These are phyloP conservation scores for Byssothecium circinans DNA, from an alignment of 2,329 filamentous ascomycete genomes.

Conservation along the genomic window DNA sequence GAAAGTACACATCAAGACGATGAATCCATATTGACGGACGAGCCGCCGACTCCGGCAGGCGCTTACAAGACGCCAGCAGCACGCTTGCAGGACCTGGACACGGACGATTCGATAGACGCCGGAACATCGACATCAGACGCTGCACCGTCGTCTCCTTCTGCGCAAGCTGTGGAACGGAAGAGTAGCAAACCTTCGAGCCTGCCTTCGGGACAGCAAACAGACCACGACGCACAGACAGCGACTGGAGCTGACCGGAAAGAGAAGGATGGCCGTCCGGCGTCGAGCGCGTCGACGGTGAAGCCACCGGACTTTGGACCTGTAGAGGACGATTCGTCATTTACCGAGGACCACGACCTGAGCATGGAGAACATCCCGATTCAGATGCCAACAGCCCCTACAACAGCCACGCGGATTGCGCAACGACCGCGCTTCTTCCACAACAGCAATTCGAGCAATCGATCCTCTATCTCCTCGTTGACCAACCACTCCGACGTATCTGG, in stretches of 20 bases:
- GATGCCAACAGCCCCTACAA: slow-evolving; percentile 22
- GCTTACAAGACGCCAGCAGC: slow-evolving; percentile 48
- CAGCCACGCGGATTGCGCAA: slow-evolving; percentile 36
- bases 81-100: slow-evolving; percentile 25
- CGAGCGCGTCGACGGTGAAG: slow-evolving; percentile 45
- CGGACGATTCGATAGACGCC: slow-evolving; percentile 31
- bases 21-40: slow-evolving; percentile 33
- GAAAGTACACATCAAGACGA: not conserved
- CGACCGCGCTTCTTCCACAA: slow-evolving; percentile 59
- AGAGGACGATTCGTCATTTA: slow-evolving; percentile 34
- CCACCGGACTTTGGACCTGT: slow-evolving; percentile 36
- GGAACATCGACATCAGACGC: slow-evolving; percentile 34
- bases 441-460: slow-evolving; percentile 59
- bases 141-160: slow-evolving; percentile 48
- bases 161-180: slow-evolving; percentile 44
- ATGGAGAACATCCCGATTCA: slow-evolving; percentile 29
- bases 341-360: slow-evolving; percentile 32
- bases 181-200: slow-evolving; percentile 7
- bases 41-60: slow-evolving; percentile 44
- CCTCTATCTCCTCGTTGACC: slow-evolving; percentile 60
- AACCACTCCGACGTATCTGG: slow-evolving; percentile 57
- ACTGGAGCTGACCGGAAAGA: slow-evolving; percentile 18
- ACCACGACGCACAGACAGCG: slow-evolving; percentile 7
- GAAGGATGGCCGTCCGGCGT: slow-evolving; percentile 34
- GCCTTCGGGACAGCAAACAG: slow-evolving; percentile 4